Percentiles rank a stretch among this genome's conserved stretches.
Conservation (phyloP, 192 early-diverging fungal species). For the Backusella australiensis region DNA sequence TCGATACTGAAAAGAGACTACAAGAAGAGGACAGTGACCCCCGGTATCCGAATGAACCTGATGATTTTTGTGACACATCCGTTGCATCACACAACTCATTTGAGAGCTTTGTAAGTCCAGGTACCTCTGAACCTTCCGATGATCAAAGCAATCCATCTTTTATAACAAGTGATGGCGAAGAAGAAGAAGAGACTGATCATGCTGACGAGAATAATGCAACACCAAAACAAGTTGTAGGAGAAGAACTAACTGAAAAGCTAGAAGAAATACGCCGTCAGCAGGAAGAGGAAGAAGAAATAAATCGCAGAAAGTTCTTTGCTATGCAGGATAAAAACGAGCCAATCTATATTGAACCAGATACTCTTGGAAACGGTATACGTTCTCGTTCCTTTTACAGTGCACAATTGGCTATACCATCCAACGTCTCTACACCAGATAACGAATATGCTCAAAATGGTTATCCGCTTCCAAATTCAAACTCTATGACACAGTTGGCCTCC, state of each 20-base stretch:
- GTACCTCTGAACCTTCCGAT: slow-evolving; percentile 29
- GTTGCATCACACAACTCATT: slow-evolving; percentile 28
- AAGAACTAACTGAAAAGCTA: neutral
- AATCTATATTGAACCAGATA: neutral
- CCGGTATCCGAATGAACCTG: neutral
- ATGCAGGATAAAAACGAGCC: neutral
- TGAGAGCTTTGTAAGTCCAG: slow-evolving; percentile 30
- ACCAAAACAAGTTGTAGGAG: neutral
- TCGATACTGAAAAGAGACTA: neutral
- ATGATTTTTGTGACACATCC: neutral
- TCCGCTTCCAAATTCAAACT: neutral
- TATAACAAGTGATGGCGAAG: neutral
- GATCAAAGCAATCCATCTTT: slow-evolving; percentile 9
- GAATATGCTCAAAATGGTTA: neutral
- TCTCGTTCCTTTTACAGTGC: slow-evolving; percentile 3
- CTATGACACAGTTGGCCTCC: neutral
- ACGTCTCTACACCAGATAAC: neutral
- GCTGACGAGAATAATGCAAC: neutral
- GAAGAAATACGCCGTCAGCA: slow-evolving; percentile 21
- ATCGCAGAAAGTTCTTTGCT: slow-evolving; percentile 24
- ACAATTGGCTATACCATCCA: neutral
- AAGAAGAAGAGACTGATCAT: neutral
- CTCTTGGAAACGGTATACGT: neutral
- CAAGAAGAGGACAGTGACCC: slow-evolving; percentile 12
- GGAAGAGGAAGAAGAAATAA: slow-evolving; percentile 36